phyloP scores from a whole-genome alignment of 192 early-diverging fungal species.

The Coemansia sp. region DNA sequence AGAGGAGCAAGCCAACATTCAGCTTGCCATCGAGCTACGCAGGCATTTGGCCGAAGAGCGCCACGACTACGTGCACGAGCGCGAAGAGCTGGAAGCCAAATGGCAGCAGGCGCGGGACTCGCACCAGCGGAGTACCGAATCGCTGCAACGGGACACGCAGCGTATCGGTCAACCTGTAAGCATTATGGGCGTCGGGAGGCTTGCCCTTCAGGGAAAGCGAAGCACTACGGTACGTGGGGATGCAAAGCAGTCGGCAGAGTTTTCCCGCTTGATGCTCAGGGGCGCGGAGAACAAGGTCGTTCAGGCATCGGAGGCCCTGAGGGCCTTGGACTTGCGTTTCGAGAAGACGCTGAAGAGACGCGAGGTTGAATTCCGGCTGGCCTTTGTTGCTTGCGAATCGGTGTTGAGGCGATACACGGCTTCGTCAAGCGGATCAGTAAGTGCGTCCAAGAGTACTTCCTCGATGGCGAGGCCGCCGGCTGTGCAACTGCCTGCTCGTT shows the following conservation, averaged over 20 bases:
- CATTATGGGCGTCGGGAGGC: no score
- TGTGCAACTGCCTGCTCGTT: neutral
- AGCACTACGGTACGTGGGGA: neutral
- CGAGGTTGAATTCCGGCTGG: conserved; percentile 8
- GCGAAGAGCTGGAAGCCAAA: neutral
- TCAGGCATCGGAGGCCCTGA: neutral
- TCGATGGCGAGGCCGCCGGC: neutral
- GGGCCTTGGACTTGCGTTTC: neutral
- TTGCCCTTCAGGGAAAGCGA: no score
- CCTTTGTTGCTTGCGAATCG: conserved; percentile 12
- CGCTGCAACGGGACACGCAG: neutral
- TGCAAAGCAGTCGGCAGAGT: conserved; percentile 1
- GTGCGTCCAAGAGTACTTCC: neutral
- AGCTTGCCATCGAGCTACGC: conserved; percentile 6
- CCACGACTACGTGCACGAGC: neutral
- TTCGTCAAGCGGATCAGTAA: neutral
- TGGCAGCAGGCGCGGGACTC: neutral
- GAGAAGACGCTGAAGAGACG: neutral
- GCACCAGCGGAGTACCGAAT: conserved; percentile 3
- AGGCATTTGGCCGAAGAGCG: conserved; percentile 3
- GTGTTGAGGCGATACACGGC: neutral
- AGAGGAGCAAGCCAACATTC: conserved; percentile 9
- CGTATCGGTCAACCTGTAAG: neutral
- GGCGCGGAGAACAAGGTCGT: neutral
- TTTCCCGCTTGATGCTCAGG: conserved; percentile 4